Evolutionary conservation across 2,329 filamentous ascomycete genomes (phyloP), one percentile per base, ranked within the genome.

Genomic region (Aspergillus uvarum): DNA sequence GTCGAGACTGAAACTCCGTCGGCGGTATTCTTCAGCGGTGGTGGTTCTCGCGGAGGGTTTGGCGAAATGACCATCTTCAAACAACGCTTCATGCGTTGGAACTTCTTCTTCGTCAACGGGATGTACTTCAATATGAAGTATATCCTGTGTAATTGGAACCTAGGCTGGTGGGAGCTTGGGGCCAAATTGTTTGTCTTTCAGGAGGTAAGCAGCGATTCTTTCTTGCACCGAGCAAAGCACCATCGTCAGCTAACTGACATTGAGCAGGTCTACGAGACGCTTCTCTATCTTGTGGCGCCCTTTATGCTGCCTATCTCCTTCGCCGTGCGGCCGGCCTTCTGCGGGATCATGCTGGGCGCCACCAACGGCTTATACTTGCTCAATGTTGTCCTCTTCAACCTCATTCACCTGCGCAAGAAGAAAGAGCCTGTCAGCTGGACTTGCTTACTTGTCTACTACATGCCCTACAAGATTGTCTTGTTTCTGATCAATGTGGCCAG

Each of bases 61-160:
- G 81, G 81, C 12, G 81, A 83, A 65, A 82, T 81, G 79, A 83
- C 81, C 0, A 76, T 83, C n/a, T 82, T 79, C 68, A 78, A 77
- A 59, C 81, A 83, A 66, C 72, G 81, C 1, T 82, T 83, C 65
- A 75, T 74, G 52, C 70, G 81, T 16, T 83, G 81, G 81, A 83
- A 83, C 54, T 83, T 82, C 69, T 83, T 83, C 70, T 81, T 82
- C 57, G 77, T 82, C 4, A 79, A 79, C 48, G 76, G 81, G 12
- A 76, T 83, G 67, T 82, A 73, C 67, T 79, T 81, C 64, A 79
- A 82, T 61, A 69, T 81, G 64, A 66, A 68, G 4, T 83, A 83
- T 58, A 79, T 83, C 22, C 55, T 82, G 1, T 68, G 68, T 14
- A 76, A 71, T 62, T 83, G 81, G 81, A 79, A 78, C 52, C 71